Evolutionary conservation across 164 flowering plant species (phyloP).

Genomic region (Aristolochia contorta): DNA sequence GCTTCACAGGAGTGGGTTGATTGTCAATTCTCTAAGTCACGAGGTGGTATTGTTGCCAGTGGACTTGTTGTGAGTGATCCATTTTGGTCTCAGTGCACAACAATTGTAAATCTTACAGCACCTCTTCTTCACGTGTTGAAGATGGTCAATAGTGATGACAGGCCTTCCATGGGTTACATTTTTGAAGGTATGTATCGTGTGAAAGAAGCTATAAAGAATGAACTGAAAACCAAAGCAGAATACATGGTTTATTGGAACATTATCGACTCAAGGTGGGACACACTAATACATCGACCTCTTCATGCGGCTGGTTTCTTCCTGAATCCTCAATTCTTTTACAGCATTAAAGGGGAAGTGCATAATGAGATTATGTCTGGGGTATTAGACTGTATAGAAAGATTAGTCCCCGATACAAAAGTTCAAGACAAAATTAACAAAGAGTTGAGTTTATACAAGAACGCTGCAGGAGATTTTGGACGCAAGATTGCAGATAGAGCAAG

Average conservation of each 20-base stretch:
- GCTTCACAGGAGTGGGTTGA: conserved; percentile 88
- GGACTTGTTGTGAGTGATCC: conserved; percentile 42
- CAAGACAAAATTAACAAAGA: conserved; percentile 83
- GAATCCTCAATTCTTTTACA: conserved; percentile 72
- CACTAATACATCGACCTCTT: conserved; percentile 51
- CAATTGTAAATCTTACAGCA: conserved; percentile 33
- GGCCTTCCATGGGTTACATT: conserved; percentile 75
- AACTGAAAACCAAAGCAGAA: conserved; percentile 41
- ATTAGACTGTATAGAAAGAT: conserved; percentile 75
- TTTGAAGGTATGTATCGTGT: conserved; percentile 72
- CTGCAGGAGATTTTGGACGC: conserved; percentile 78
- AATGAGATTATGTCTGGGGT: conserved; percentile 51
- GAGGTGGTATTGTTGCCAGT: conserved; percentile 42
- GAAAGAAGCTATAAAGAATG: conserved; percentile 66
- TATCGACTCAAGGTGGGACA: conserved; percentile 69
- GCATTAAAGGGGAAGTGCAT: conserved; percentile 54
- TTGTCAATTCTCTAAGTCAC: conserved; percentile 44
- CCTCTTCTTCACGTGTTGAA: conserved; percentile 57
- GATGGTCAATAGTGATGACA: conserved; percentile 41
- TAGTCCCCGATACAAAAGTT: conserved; percentile 57
- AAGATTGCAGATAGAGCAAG: conserved; percentile 80
- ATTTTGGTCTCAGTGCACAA: conserved; percentile 63
- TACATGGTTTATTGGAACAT: conserved; percentile 66
- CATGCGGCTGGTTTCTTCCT: conserved; percentile 81
- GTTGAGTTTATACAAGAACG: conserved; percentile 55